phyloP scores from a whole-genome alignment of 176 grass and related monocot genomes.

The Sorghum bicolor region DNA sequence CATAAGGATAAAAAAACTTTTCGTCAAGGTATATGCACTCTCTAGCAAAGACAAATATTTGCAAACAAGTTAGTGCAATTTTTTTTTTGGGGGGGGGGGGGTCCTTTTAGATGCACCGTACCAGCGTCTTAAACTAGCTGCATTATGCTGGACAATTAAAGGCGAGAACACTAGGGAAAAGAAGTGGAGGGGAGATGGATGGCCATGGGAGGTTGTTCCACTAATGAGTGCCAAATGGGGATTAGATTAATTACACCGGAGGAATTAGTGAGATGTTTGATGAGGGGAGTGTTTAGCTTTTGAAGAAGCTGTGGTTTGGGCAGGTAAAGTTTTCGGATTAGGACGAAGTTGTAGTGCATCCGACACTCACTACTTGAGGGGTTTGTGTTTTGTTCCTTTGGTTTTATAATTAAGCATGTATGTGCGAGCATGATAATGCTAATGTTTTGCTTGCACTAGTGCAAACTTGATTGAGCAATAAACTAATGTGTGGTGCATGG shows the following conservation, averaged over 20 bases:
- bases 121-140: constrained; percentile 22
- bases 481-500: constrained; percentile 1
- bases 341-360: constrained; percentile 44
- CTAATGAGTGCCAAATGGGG: constrained; percentile 37
- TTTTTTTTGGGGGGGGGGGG: neutral
- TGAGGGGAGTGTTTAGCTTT: constrained; percentile 30
- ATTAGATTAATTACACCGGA: constrained; percentile 14
- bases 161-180: neutral
- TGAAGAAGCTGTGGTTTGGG: constrained; percentile 26
- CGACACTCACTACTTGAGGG: constrained; percentile 36
- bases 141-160: constrained; percentile 30
- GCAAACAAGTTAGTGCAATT: constrained; percentile 35
- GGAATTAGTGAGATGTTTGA: constrained; percentile 27
- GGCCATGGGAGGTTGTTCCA: constrained; percentile 33
- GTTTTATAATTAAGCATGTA: neutral
- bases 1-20: neutral
- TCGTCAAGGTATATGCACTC: constrained; percentile 17
- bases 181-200: constrained; percentile 24
- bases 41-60: neutral
- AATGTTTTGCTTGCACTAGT: constrained; percentile 38
- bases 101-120: neutral
- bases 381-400: constrained; percentile 20
- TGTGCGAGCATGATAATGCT: constrained; percentile 22
- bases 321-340: constrained; percentile 35
- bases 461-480: constrained; percentile 5